These are phyloP conservation scores for Ceratocystis eucalypticola DNA, from an alignment of 2,329 filamentous ascomycete species.

Conservation along the genomic window DNA sequence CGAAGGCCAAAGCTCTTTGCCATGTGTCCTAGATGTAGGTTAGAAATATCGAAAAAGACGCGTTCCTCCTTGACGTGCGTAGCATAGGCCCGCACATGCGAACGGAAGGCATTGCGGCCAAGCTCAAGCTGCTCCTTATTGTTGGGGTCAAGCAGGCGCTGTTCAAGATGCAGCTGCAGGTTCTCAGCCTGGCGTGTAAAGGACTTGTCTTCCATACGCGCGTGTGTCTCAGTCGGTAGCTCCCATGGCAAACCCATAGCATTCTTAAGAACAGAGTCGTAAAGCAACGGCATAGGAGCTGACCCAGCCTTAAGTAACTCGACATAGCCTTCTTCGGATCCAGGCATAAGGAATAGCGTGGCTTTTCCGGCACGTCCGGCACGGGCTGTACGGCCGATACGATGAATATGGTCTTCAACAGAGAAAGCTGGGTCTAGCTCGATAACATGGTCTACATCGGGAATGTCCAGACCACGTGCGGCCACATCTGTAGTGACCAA, in stretches of 20 bases:
- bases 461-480: slow-evolving; percentile 86
- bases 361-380: slow-evolving; percentile 80
- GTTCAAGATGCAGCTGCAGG: slow-evolving; percentile 46
- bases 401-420: slow-evolving; percentile 83
- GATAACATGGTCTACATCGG: slow-evolving; percentile 85
- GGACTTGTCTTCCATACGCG: slow-evolving; percentile 31
- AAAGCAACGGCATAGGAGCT: slow-evolving; percentile 38
- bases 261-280: slow-evolving; percentile 47
- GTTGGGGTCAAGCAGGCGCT: slow-evolving; percentile 37
- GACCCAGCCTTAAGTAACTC: slow-evolving; percentile 46
- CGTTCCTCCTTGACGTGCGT: slow-evolving; percentile 83
- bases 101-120: slow-evolving; percentile 75
- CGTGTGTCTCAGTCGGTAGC: slow-evolving; percentile 57
- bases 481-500: slow-evolving; percentile 92
- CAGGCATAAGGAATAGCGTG: slow-evolving; percentile 78
- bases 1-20: slow-evolving; percentile 87
- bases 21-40: slow-evolving; percentile 79
- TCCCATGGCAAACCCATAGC: slow-evolving; percentile 49
- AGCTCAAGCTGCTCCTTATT: slow-evolving; percentile 60
- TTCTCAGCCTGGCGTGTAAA: slow-evolving; percentile 42
- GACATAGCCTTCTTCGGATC: slow-evolving; percentile 84
- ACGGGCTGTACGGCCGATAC: slow-evolving; percentile 87
- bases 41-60: slow-evolving; percentile 77
- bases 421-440: slow-evolving; percentile 95
- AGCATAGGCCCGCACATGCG: slow-evolving; percentile 85